Evolutionary conservation across 495 filamentous ascomycete genomes (phyloP).

Genomic region (Neurospora intermedia): DNA sequence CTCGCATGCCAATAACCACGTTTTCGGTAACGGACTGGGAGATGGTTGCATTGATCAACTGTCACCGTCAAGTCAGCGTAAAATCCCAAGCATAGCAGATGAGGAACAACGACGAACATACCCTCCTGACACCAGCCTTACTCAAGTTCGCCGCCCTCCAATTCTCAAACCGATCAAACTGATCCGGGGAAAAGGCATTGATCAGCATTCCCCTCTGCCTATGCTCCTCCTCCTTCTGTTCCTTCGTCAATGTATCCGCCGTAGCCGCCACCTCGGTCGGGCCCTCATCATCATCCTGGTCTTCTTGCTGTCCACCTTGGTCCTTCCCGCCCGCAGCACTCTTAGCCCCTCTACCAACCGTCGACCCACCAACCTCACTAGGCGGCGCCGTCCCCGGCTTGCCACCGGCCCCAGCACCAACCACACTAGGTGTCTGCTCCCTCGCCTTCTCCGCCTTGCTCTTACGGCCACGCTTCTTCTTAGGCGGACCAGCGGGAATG

Average conservation of each 20-base stretch:
- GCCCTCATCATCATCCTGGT: slow-evolving; percentile 55
- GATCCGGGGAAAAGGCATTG: slow-evolving; percentile 53
- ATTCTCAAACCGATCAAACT: slow-evolving; percentile 61
- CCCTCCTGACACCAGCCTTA: slow-evolving; percentile 27
- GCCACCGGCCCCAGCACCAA: slow-evolving; percentile 18
- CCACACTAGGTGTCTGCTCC: slow-evolving; percentile 39
- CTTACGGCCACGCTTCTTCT: slow-evolving; percentile 55
- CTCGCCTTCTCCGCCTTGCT: slow-evolving; percentile 47
- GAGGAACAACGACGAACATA: slow-evolving; percentile 16
- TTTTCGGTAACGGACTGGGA: slow-evolving; percentile 74
- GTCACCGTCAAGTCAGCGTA: slow-evolving; percentile 12
- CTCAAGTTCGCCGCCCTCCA: slow-evolving; percentile 61
- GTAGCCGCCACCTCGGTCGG: slow-evolving; percentile 57
- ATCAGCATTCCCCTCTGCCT: slow-evolving; percentile 50
- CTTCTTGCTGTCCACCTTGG: slow-evolving; percentile 27
- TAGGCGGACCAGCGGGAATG: slow-evolving; percentile 14
- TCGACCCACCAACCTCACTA: slow-evolving; percentile 27
- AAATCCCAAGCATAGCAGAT: background rate
- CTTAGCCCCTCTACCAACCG: slow-evolving; percentile 19
- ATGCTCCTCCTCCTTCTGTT: slow-evolving; percentile 61
- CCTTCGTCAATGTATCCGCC: slow-evolving; percentile 50
- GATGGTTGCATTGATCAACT: slow-evolving; percentile 79
- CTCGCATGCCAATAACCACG: slow-evolving; percentile 69
- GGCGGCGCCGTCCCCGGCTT: slow-evolving; percentile 27
- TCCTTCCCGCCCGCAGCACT: slow-evolving; percentile 9